Percentiles rank a stretch among this genome's conserved stretches.
Evolutionary conservation across 345 rosid genomes (phyloP).

Genomic region (Dimocarpus longan): DNA sequence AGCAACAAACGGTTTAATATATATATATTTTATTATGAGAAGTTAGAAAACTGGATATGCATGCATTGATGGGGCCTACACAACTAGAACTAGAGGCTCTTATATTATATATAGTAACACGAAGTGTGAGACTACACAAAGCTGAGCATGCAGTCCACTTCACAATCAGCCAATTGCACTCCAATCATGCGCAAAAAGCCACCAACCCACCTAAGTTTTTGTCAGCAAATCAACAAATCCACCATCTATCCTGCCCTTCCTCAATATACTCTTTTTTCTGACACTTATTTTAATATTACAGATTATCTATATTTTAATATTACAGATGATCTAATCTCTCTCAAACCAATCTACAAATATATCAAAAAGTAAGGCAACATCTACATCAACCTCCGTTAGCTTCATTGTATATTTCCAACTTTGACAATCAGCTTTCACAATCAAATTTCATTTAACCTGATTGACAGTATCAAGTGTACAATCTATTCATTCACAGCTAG

Average conservation of each 20-base stretch:
- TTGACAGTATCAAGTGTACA: background rate
- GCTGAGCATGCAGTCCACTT: constrained; percentile 6
- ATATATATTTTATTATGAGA: background rate
- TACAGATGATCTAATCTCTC: background rate
- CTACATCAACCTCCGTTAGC: background rate
- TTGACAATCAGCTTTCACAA: background rate
- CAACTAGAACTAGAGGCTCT: background rate
- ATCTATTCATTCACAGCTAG: background rate
- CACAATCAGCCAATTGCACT: background rate
- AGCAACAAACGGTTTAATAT: too few species aligned
- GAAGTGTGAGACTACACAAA: background rate
- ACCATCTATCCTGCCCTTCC: background rate
- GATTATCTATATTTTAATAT: background rate
- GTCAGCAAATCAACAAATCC: constrained; percentile 20
- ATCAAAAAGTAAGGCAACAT: constrained; percentile 8
- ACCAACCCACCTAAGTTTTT: constrained; percentile 1
- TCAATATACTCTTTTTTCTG: background rate
- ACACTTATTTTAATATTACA: background rate
- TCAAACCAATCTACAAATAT: constrained; percentile 3
- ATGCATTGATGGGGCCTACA: background rate
- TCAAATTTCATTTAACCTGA: too few species aligned
- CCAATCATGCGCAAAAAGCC: constrained; percentile 20
- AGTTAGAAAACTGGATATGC: background rate
- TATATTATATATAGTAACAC: background rate
- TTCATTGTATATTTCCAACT: background rate